Conservation (phyloP, 768 basidiomycete genomes). For the Amanita rubescens region DNA sequence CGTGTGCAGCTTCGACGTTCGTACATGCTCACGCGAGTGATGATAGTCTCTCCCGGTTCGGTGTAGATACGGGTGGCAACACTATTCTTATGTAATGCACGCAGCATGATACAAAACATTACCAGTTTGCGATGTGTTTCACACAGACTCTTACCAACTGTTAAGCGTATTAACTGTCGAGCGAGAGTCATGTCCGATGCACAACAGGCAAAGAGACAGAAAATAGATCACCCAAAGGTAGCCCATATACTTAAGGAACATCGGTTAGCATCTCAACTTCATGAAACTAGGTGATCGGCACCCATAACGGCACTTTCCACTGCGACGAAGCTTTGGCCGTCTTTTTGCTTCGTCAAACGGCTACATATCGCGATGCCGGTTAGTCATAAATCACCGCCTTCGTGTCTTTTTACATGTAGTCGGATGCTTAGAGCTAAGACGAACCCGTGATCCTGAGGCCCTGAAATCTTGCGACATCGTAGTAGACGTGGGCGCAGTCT, state of each 20-base stretch:
- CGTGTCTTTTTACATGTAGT: conserved; percentile 1
- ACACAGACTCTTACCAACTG: neutral
- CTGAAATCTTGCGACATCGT: conserved; percentile 87
- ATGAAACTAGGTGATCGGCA: conserved; percentile 66
- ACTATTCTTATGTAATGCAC: neutral
- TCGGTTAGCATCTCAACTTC: neutral
- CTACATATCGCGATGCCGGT: conserved; percentile 72
- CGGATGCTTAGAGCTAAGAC: conserved; percentile 45
- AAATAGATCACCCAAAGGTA: conserved; percentile 34
- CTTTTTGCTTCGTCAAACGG: conserved; percentile 75
- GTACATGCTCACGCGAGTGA: no score
- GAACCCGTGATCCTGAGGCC: conserved; percentile 63
- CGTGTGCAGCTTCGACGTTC: no score
- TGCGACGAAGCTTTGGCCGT: conserved; percentile 96
- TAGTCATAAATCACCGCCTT: conserved; percentile 10
- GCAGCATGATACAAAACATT: no score
- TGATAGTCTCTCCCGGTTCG: no score
- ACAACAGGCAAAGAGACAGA: conserved; percentile 26
- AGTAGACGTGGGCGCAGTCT: conserved; percentile 92
- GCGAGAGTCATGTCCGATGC: conserved; percentile 16
- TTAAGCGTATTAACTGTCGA: conserved; percentile 14
- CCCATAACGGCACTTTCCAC: conserved; percentile 94
- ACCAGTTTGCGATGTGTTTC: neutral
- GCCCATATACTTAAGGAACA: conserved; percentile 6
- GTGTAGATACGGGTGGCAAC: neutral